Conservation (phyloP, 225 moss, liverwort and hornwort species). For the Pseudoscleropodium purum region DNA sequence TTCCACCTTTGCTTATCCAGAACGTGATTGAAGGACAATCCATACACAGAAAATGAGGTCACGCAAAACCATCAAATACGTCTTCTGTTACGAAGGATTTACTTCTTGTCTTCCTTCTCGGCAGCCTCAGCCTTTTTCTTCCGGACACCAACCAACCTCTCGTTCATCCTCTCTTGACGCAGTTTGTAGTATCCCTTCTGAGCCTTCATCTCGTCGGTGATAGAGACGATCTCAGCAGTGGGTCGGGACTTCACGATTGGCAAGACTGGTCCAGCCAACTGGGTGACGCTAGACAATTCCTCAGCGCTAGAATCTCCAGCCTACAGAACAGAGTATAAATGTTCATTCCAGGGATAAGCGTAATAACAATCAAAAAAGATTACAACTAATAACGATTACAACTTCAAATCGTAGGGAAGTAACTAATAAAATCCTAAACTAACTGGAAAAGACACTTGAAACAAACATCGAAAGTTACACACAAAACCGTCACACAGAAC, state of each 20-base stretch:
- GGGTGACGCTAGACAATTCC: conserved; percentile 57
- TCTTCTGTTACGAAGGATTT: neutral
- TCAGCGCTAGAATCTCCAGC: conserved; percentile 53
- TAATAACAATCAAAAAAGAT: neutral
- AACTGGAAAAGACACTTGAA: neutral
- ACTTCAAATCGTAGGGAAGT: neutral
- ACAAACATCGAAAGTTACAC: neutral
- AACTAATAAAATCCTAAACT: too few relatives aligned
- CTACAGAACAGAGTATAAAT: neutral
- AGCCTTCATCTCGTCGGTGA: conserved; percentile 54
- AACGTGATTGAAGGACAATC: neutral
- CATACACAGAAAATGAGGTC: neutral
- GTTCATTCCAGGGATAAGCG: neutral
- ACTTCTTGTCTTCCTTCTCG: conserved; percentile 86
- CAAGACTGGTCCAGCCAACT: conserved; percentile 46
- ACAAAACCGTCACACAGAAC: neutral
- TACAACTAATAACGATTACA: neutral
- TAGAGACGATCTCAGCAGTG: conserved; percentile 46
- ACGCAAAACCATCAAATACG: neutral
- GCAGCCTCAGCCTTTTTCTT: conserved; percentile 64
- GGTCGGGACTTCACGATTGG: conserved; percentile 53
- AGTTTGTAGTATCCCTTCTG: conserved; percentile 55
- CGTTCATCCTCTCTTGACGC: conserved; percentile 64
- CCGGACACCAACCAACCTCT: conserved; percentile 52
- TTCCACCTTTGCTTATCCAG: conserved; percentile 2